phyloP scores from a whole-genome alignment of 495 filamentous ascomycete species.

The Penicillium subrubescens region DNA sequence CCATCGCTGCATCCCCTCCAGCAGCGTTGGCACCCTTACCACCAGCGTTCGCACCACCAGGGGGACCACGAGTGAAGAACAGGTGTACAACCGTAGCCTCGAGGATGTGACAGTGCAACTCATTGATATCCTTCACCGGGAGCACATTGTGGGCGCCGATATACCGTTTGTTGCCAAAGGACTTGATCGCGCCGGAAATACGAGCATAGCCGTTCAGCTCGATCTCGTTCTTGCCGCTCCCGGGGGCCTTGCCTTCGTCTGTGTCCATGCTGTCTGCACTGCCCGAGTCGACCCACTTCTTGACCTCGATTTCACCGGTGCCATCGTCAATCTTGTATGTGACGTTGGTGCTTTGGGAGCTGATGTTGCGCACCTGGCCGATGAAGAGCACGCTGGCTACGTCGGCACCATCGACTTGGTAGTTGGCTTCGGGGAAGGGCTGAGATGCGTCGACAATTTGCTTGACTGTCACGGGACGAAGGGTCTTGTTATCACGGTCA shows the following conservation, averaged over 20 bases:
- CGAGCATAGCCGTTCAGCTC: slow-evolving; percentile 76
- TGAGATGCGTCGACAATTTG: slow-evolving; percentile 82
- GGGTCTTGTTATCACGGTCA: slow-evolving; percentile 63
- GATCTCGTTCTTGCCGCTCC: slow-evolving; percentile 48
- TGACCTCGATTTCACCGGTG: slow-evolving; percentile 88
- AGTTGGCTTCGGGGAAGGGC: slow-evolving; percentile 70
- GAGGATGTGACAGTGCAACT: slow-evolving; percentile 85
- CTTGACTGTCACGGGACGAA: slow-evolving; percentile 92
- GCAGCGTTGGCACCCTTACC: slow-evolving; percentile 24
- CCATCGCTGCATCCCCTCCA: slow-evolving; percentile 43
- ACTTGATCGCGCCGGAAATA: slow-evolving; percentile 76
- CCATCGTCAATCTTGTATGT: slow-evolving; percentile 95
- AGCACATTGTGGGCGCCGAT: slow-evolving; percentile 80
- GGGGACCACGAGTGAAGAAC: slow-evolving; percentile 76
- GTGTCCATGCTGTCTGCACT: slow-evolving; percentile 53
- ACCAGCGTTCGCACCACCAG: slow-evolving; percentile 40
- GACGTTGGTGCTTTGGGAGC: slow-evolving; percentile 82
- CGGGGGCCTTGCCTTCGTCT: slow-evolving; percentile 35
- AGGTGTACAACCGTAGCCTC: slow-evolving; percentile 88
- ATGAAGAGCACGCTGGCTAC: slow-evolving; percentile 70
- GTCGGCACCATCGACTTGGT: slow-evolving; percentile 76
- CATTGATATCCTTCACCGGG: slow-evolving; percentile 80
- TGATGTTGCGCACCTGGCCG: slow-evolving; percentile 86
- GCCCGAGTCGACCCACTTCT: slow-evolving; percentile 80
- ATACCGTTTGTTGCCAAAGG: slow-evolving; percentile 76